Evolutionary conservation across 768 basidiomycete species (phyloP).

Genomic region (Serendipita sp.): DNA sequence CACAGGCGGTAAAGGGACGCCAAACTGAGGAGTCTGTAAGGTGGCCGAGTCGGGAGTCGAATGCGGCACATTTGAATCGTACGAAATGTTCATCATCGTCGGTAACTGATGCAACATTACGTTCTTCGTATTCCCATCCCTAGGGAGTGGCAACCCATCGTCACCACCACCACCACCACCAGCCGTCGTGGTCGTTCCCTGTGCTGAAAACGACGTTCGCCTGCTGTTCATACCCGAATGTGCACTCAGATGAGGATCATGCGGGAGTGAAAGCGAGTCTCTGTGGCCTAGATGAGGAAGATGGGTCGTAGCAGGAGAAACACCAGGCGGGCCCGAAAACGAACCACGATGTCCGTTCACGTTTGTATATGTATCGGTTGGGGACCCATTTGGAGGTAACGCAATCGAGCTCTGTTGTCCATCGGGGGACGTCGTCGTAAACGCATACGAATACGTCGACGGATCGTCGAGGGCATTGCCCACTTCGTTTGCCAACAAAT

Average conservation of each 20-base stretch:
- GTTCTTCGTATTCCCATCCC: background rate
- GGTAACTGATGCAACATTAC: background rate
- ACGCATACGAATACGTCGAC: background rate
- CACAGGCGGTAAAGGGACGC: background rate
- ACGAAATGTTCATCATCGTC: background rate
- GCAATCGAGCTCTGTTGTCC: background rate
- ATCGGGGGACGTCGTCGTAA: background rate
- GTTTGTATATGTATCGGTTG: background rate
- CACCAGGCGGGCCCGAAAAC: background rate
- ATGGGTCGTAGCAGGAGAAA: background rate
- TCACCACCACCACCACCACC: background rate
- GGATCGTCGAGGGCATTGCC: slow-evolving; percentile 3
- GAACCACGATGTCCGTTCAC: background rate
- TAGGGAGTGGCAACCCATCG: background rate
- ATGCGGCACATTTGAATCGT: background rate
- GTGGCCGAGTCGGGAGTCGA: background rate
- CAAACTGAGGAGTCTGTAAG: background rate
- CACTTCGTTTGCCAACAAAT: slow-evolving; percentile 10
- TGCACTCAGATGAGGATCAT: background rate
- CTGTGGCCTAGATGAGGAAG: background rate
- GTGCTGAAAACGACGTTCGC: background rate
- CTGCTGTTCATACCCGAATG: background rate
- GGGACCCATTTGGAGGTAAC: background rate
- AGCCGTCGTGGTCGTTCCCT: background rate
- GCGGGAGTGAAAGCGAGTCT: background rate